Evolutionary conservation across 2,329 filamentous ascomycete species (phyloP).

Genomic region (Rutstroemia sp.): DNA sequence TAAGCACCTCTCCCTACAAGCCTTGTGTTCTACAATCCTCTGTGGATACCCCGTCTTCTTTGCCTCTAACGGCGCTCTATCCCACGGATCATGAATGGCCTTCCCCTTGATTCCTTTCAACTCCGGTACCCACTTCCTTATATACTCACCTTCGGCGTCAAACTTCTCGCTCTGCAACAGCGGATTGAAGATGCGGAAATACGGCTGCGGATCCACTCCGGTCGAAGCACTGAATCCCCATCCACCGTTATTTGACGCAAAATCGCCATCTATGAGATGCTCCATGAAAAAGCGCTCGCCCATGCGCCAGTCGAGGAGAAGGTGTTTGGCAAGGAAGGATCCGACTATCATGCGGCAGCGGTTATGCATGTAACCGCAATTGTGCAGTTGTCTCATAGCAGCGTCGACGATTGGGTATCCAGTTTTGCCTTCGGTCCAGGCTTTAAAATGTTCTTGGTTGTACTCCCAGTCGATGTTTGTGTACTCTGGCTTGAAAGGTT

Average conservation of each 20-base stretch:
- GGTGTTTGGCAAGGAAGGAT: conserved; percentile 72
- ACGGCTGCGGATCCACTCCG: conserved; percentile 79
- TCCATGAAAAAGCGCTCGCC: conserved; percentile 82
- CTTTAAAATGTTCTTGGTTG: conserved; percentile 56
- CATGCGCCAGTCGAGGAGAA: conserved; percentile 76
- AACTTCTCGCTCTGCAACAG: conserved; percentile 80
- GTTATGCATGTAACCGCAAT: conserved; percentile 75
- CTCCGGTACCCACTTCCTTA: conserved; percentile 76
- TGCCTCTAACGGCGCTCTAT: conserved; percentile 51
- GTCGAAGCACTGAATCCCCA: conserved; percentile 49
- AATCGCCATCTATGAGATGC: conserved; percentile 37
- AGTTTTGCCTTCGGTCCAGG: conserved; percentile 68
- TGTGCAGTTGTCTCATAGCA: conserved; percentile 69
- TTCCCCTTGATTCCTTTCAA: conserved; percentile 55
- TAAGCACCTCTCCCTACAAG: conserved; percentile 58
- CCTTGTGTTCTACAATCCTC: conserved; percentile 68
- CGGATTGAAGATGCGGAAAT: conserved; percentile 88
- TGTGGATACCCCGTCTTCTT: conserved; percentile 65
- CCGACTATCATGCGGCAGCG: conserved; percentile 78
- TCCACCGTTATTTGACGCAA: conserved; percentile 30
- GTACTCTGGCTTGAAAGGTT: conserved; percentile 77
- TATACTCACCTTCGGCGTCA: conserved; percentile 70
- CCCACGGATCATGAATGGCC: conserved; percentile 76
- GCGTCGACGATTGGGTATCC: conserved; percentile 82
- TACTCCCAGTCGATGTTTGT: conserved; percentile 80